phyloP scores from a whole-genome alignment of 1,139 yeast species.

The Hyphopichia burtonii region DNA sequence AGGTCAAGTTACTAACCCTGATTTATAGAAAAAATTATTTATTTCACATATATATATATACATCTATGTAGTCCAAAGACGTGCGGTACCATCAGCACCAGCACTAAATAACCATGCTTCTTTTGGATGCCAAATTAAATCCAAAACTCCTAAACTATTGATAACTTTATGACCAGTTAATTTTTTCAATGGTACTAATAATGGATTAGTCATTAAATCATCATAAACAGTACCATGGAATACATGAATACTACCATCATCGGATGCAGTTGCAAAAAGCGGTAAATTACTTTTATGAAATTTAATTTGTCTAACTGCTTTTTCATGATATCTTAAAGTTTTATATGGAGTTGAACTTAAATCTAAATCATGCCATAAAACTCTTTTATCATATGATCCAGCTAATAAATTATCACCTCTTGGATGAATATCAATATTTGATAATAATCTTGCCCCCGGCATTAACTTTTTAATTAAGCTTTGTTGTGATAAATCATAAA shows the following conservation, averaged over 20 bases:
- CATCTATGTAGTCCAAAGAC: constrained; percentile 83
- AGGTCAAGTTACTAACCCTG: neutral
- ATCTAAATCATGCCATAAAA: constrained; percentile 96
- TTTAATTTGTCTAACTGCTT: constrained; percentile 85
- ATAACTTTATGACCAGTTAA: constrained; percentile 86
- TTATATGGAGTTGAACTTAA: constrained; percentile 88
- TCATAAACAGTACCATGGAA: constrained; percentile 98
- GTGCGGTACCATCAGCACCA: constrained; percentile 97
- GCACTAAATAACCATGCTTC: constrained; percentile 98
- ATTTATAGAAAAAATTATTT: neutral
- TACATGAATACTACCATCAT: constrained; percentile 89
- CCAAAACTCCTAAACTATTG: constrained; percentile 84
- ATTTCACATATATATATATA: constrained; percentile 3
- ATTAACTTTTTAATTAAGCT: constrained; percentile 74
- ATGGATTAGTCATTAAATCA: constrained; percentile 92
- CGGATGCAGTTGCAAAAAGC: constrained; percentile 92
- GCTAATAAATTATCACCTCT: constrained; percentile 93
- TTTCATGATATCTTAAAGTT: constrained; percentile 90
- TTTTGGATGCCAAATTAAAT: constrained; percentile 92
- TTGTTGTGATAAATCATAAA: constrained; percentile 89
- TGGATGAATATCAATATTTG: constrained; percentile 91
- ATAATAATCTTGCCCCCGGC: constrained; percentile 97
- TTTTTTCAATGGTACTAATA: constrained; percentile 93
- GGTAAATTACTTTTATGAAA: constrained; percentile 88
- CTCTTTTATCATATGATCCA: constrained; percentile 91